Conservation (phyloP, 352 stramenopile genomes). For the Thraustochytrium sp. region DNA sequence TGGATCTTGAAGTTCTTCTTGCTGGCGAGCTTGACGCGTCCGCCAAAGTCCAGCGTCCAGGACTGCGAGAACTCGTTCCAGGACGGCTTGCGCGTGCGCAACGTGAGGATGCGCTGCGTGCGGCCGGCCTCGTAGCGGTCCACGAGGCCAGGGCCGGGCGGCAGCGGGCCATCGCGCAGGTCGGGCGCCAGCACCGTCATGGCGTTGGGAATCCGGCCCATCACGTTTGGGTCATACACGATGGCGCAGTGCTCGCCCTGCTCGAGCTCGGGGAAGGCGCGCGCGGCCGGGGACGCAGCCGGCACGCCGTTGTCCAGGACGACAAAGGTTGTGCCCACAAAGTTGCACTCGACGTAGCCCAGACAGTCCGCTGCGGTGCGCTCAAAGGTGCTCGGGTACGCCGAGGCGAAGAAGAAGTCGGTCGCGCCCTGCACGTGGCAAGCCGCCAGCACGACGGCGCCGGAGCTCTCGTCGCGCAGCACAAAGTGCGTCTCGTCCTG, state of each 20-base stretch:
- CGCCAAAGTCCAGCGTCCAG: slow-evolving; percentile 80
- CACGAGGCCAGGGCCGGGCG: neutral
- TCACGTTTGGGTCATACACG: slow-evolving; percentile 68
- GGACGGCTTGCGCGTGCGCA: slow-evolving; percentile 69
- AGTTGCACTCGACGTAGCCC: slow-evolving; percentile 66
- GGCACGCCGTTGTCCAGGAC: slow-evolving; percentile 65
- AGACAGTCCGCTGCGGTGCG: slow-evolving; percentile 60
- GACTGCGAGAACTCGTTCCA: slow-evolving; percentile 72
- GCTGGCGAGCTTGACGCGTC: slow-evolving; percentile 74
- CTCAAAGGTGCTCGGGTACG: neutral
- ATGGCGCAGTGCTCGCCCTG: slow-evolving; percentile 65
- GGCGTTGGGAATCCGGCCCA: slow-evolving; percentile 65
- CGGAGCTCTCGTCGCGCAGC: neutral
- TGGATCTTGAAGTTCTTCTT: slow-evolving; percentile 82
- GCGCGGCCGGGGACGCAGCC: neutral
- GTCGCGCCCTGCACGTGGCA: slow-evolving; percentile 75
- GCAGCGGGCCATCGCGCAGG: neutral
- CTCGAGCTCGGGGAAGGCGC: slow-evolving; percentile 20
- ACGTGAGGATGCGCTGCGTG: slow-evolving; percentile 65
- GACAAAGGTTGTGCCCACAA: slow-evolving; percentile 72
- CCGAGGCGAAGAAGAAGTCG: slow-evolving; percentile 53
- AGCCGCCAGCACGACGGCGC: slow-evolving; percentile 57
- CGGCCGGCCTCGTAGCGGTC: slow-evolving; percentile 51
- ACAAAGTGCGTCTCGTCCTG: slow-evolving; percentile 28
- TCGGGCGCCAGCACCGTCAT: slow-evolving; percentile 29